Evolutionary conservation across 2,329 filamentous ascomycete species (phyloP).

Genomic region (Penicillium crustosum): DNA sequence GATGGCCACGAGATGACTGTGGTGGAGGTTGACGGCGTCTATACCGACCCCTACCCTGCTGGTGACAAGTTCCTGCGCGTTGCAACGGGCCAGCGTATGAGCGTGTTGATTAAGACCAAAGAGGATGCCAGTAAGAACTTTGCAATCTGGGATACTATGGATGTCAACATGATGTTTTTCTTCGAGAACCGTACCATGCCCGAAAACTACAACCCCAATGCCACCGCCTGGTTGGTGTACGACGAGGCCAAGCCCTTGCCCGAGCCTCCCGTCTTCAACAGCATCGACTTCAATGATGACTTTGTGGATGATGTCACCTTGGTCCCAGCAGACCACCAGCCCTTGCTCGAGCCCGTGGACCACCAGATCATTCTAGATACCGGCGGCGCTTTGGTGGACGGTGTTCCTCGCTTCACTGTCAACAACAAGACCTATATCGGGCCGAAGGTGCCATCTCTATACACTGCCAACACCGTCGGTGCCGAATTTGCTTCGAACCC

Average conservation of each 20-base stretch:
- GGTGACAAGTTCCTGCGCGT: conserved; percentile 65
- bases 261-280: conserved; percentile 50
- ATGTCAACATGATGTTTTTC: conserved; percentile 53
- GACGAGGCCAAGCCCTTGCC: conserved; percentile 49
- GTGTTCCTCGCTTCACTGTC: conserved; percentile 60
- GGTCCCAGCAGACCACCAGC: conserved; percentile 25
- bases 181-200: conserved; percentile 52
- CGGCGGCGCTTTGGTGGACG: conserved; percentile 68
- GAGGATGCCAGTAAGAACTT: conserved; percentile 63
- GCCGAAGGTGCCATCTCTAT: conserved; percentile 77
- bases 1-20: conserved; percentile 45
- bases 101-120: conserved; percentile 59
- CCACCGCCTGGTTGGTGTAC: conserved; percentile 52
- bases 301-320: conserved; percentile 65
- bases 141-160: conserved; percentile 68
- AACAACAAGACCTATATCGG: conserved; percentile 74
- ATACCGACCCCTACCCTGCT: conserved; percentile 34
- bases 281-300: conserved; percentile 55
- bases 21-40: conserved; percentile 40
- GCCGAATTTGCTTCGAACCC: conserved; percentile 54
- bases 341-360: conserved; percentile 30
- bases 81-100: conserved; percentile 64
- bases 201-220: conserved; percentile 61
- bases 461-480: conserved; percentile 67
- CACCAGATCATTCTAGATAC: conserved; percentile 42